Base-by-base conservation (phyloP, 129 eudicot species). In the Tagetes patula region DNA sequence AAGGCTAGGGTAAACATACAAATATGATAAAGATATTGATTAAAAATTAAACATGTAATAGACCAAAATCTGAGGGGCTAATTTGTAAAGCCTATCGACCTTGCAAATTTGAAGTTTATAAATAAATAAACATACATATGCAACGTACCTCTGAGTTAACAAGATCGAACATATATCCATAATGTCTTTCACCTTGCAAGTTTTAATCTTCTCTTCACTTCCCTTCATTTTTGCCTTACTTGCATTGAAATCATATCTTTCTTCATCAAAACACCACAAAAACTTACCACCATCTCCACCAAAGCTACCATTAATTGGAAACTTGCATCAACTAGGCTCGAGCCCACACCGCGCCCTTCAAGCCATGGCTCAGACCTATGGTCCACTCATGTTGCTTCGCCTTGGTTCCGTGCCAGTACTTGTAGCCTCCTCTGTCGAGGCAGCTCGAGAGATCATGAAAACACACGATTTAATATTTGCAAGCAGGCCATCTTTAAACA, bases 311-410 rank as follows among this genome's bases (percentile, higher is more conserved):
- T 1, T 60, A 34, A 34, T 60, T 33, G 65, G 65, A 60, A 60
- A 60, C 42, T 42, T 60, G 34, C 65, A 60, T 27, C 65, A 60
- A 33, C 43, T 60, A 60, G 65, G 65, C 65, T 60, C 65, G 2
- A 60, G 65, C 65, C 20, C 65, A 37, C 42, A 34, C 8, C 65
- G 65, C 1, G 8, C 65, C 41, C 41, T 60, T 3, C 27, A 34
- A 2, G 12, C 65, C 42, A 60, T 10, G 42, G 65, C 65, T 33
- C 65, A 11, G 27, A 60, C 65, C 6, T 34, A 60, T 60, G 65
- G 65, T 60, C 65, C 20, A 11, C 38, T 60, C 41, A 60, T 33
- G 42, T 11, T 60, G 42, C 33, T 60, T 34, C 65, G 6, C 65
- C 36, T 60, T 33, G 65, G 65, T 34, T 33, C 20, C 2, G 65